Evolutionary conservation across 169 alveolate species (phyloP).

Genomic region (Plasmodium chabaudi): DNA sequence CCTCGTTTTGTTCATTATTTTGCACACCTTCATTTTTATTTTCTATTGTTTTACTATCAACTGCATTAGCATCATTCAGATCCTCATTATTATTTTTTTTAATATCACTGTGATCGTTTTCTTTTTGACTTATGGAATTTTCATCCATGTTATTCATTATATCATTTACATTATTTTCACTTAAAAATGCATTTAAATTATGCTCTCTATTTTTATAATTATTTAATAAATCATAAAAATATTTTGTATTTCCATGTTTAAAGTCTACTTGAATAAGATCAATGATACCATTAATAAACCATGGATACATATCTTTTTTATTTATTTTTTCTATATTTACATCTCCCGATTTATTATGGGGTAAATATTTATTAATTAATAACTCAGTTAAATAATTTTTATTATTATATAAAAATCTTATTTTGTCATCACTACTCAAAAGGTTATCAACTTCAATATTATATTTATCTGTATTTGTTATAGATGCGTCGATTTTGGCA

Average conservation of each 20-base stretch:
- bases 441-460: conserved; percentile 62
- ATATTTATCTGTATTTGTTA: conserved; percentile 29
- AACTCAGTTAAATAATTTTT: conserved; percentile 79
- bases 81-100: background rate
- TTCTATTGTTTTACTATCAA: background rate
- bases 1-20: background rate
- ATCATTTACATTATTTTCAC: background rate
- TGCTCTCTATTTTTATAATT: conserved; percentile 1
- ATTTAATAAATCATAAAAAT: conserved; percentile 25
- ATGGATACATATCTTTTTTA: conserved; percentile 53
- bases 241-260: conserved; percentile 29
- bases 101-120: background rate
- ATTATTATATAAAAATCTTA: conserved; percentile 84
- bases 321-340: conserved; percentile 17
- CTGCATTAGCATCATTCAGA: background rate
- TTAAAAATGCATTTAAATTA: background rate
- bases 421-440: conserved; percentile 83
- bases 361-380: conserved; percentile 52
- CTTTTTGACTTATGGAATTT: background rate
- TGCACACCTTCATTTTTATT: conserved; percentile 4
- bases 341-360: conserved; percentile 16
- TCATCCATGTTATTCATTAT: background rate
- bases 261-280: conserved; percentile 54
- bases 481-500: conserved; percentile 26
- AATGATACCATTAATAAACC: conserved; percentile 70